Percentiles rank a stretch among this genome's conserved stretches.
Evolutionary conservation across 345 rosid genomes (phyloP).

Genomic region (Populus tremula): DNA sequence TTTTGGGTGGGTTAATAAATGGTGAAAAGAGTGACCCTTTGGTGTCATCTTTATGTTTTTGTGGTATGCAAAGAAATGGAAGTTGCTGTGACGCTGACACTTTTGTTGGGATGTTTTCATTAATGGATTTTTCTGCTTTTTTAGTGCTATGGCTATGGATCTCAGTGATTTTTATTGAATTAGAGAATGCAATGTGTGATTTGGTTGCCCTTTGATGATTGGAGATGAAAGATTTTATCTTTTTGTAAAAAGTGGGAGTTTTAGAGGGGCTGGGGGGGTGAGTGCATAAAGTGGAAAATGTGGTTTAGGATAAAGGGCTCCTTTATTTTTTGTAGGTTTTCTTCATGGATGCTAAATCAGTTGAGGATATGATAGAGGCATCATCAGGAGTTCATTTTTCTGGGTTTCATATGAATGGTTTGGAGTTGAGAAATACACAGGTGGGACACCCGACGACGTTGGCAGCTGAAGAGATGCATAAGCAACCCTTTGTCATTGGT

Average conservation of each 20-base stretch:
- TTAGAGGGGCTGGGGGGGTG: neutral
- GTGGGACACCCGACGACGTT: slow-evolving; percentile 48
- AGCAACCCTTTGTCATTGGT: slow-evolving; percentile 95
- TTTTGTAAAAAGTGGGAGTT: neutral
- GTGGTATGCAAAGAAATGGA: no score
- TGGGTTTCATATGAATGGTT: slow-evolving; percentile 75
- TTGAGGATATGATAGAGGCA: slow-evolving; percentile 83
- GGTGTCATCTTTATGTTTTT: no score
- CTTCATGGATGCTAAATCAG: slow-evolving; percentile 57
- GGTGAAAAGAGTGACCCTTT: no score
- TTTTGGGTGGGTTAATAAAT: no score
- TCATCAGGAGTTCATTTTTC: slow-evolving; percentile 85
- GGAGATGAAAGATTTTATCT: neutral
- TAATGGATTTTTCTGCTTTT: neutral
- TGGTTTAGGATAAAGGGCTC: neutral
- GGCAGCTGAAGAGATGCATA: slow-evolving; percentile 47
- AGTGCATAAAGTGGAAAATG: neutral
- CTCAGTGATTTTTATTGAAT: neutral
- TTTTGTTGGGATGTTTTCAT: neutral
- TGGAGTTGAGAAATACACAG: slow-evolving; percentile 35
- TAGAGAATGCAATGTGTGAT: neutral
- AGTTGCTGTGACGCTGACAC: neutral
- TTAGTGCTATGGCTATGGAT: neutral
- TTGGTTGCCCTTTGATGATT: slow-evolving; percentile 1
- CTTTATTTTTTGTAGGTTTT: no score